These are phyloP conservation scores for Candida andamanensis DNA, from an alignment of 805 yeast species.

Conservation along the genomic window DNA sequence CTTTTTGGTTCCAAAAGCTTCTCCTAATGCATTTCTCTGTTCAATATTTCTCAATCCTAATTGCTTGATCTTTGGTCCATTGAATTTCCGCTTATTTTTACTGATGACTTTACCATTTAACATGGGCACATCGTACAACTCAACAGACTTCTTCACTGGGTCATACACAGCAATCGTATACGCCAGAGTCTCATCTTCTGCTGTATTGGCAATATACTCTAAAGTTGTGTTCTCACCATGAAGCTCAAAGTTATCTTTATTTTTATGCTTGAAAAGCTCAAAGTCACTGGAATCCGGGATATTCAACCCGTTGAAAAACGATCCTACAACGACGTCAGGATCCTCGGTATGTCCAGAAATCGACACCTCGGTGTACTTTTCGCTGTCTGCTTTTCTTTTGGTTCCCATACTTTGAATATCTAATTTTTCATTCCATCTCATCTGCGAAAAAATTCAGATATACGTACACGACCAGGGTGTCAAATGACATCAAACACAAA, in stretches of 20 bases:
- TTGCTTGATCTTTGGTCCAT: slow-evolving; percentile 64
- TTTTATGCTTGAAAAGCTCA: slow-evolving; percentile 53
- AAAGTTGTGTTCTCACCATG: slow-evolving; percentile 77
- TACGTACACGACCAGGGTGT: neutral
- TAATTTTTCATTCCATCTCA: slow-evolving; percentile 7
- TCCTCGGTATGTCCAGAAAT: slow-evolving; percentile 37
- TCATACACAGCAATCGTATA: slow-evolving; percentile 80
- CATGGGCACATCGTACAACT: slow-evolving; percentile 59
- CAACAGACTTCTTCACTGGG: slow-evolving; percentile 55
- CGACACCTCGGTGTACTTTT: slow-evolving; percentile 37
- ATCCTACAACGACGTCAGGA: slow-evolving; percentile 52
- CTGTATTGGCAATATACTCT: slow-evolving; percentile 61
- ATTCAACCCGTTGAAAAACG: slow-evolving; percentile 75
- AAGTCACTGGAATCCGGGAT: slow-evolving; percentile 57
- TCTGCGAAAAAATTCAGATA: slow-evolving; percentile 5
- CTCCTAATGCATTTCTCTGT: slow-evolving; percentile 84
- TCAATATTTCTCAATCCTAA: slow-evolving; percentile 43
- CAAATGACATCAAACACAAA: neutral
- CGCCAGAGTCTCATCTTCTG: slow-evolving; percentile 28
- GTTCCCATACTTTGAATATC: slow-evolving; percentile 1
- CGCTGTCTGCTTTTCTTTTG: slow-evolving; percentile 15
- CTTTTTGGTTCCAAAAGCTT: slow-evolving; percentile 94
- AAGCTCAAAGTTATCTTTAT: slow-evolving; percentile 38
- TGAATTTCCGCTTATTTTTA: slow-evolving; percentile 48
- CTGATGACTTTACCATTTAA: slow-evolving; percentile 61